Evolutionary conservation across 108 stramenopile genomes (phyloP).

Genomic region (Nannochloropsis granulata): DNA sequence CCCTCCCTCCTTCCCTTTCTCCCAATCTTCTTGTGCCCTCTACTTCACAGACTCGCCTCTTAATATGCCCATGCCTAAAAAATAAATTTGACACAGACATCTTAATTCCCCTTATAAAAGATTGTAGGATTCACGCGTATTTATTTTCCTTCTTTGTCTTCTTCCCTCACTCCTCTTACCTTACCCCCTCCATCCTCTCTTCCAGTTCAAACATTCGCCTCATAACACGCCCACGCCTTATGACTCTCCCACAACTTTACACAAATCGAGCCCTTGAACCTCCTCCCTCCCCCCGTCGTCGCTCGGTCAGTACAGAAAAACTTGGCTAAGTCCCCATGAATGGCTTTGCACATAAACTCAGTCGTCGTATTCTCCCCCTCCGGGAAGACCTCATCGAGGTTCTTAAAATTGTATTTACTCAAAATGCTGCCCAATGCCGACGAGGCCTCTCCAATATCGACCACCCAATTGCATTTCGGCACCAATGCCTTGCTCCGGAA

Average conservation of each 20-base stretch:
- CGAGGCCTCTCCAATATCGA: constrained; percentile 75
- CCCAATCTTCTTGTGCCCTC: no score
- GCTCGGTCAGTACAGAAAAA: constrained; percentile 16
- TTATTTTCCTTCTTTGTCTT: background rate
- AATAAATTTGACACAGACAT: no score
- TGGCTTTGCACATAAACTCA: constrained; percentile 68
- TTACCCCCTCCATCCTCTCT: background rate
- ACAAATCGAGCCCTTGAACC: constrained; percentile 56
- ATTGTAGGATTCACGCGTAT: background rate
- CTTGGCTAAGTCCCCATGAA: background rate
- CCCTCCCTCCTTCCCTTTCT: no score
- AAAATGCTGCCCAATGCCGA: constrained; percentile 53
- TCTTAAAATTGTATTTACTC: constrained; percentile 66
- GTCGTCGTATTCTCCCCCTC: constrained; percentile 66
- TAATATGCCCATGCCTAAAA: no score
- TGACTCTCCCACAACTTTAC: constrained; percentile 82
- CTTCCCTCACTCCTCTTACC: background rate
- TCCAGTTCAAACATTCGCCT: constrained; percentile 35
- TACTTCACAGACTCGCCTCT: no score
- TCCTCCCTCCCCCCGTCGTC: constrained; percentile 22
- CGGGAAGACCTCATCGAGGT: constrained; percentile 71
- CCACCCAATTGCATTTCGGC: constrained; percentile 67
- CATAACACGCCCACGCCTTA: constrained; percentile 79
- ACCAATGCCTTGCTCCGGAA: constrained; percentile 48
- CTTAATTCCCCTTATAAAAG: no score